Conservation (phyloP, 371 early-diverging fungal species). For the Apophysomyces elegans region DNA sequence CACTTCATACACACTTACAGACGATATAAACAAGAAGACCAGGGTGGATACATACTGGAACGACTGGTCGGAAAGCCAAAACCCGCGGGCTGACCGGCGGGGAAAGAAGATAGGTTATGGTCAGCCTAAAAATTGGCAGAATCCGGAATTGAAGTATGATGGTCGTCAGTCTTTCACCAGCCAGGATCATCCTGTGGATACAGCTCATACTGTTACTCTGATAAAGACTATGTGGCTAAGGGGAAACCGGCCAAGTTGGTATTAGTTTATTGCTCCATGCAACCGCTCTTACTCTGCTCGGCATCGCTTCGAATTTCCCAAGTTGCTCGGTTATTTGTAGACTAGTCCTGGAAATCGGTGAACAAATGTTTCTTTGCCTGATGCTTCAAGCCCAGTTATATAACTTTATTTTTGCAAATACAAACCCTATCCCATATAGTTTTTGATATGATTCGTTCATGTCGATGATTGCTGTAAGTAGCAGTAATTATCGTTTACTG, state of each 20-base stretch:
- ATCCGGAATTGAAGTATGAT: neutral
- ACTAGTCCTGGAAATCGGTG: too few species aligned
- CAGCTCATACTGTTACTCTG: conserved; percentile 35
- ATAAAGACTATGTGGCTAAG: conserved; percentile 37
- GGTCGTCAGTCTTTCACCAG: neutral
- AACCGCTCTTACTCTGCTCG: neutral
- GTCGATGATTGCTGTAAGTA: too few species aligned
- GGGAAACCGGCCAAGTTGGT: conserved; percentile 20
- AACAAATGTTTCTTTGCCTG: too few species aligned
- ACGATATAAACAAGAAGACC: neutral
- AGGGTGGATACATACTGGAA: neutral
- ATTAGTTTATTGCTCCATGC: neutral
- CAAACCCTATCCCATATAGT: too few species aligned
- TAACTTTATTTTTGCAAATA: too few species aligned
- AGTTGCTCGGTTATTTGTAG: too few species aligned
- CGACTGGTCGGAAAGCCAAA: neutral
- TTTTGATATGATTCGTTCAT: too few species aligned
- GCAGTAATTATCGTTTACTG: too few species aligned
- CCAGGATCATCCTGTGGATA: neutral
- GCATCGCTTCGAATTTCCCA: neutral
- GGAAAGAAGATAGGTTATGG: neutral
- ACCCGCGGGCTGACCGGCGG: neutral
- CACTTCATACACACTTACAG: conserved; percentile 10
- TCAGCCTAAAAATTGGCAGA: conserved; percentile 11
- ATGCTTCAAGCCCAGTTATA: too few species aligned